Percentiles rank a stretch among this genome's conserved stretches.
phyloP scores from a whole-genome alignment of 805 yeast species.

The Wickerhamomyces ciferrii region DNA sequence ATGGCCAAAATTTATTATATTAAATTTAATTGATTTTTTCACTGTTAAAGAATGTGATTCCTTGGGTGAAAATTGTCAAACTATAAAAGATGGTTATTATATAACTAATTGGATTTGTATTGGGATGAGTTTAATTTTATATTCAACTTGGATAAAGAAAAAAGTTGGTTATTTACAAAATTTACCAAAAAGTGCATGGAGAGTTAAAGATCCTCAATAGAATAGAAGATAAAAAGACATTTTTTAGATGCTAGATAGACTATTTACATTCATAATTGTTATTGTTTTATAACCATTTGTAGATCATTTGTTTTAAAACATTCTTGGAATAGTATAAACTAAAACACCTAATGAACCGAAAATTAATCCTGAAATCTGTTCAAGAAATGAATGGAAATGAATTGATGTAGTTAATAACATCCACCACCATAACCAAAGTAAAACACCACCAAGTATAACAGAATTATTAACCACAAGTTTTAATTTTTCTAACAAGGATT shows the following conservation, averaged over 20 bases:
- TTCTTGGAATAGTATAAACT: slow-evolving; percentile 35
- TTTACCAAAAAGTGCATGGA: slow-evolving; percentile 75
- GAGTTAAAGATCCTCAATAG: slow-evolving; percentile 27
- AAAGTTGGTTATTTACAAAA: slow-evolving; percentile 64
- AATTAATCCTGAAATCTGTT: slow-evolving; percentile 65
- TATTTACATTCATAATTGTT: background rate
- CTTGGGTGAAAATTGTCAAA: slow-evolving; percentile 49
- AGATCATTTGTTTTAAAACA: too few species aligned
- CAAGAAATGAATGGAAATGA: slow-evolving; percentile 77
- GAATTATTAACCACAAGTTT: slow-evolving; percentile 9
- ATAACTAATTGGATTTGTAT: slow-evolving; percentile 72
- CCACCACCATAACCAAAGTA: slow-evolving; percentile 67
- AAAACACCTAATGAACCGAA: slow-evolving; percentile 50
- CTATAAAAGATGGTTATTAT: slow-evolving; percentile 78
- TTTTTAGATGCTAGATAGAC: background rate
- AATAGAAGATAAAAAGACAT: too few species aligned
- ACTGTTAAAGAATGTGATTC: slow-evolving; percentile 50
- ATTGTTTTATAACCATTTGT: too few species aligned
- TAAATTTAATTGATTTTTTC: slow-evolving; percentile 74
- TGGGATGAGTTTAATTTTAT: slow-evolving; percentile 55
- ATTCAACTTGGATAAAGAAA: slow-evolving; percentile 57
- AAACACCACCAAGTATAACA: slow-evolving; percentile 21
- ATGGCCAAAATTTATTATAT: slow-evolving; percentile 88
- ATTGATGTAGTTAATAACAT: slow-evolving; percentile 81
- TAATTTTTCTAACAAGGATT: background rate